phyloP scores from a whole-genome alignment of 2,329 filamentous ascomycete species.

The Aspergillus fischeri region DNA sequence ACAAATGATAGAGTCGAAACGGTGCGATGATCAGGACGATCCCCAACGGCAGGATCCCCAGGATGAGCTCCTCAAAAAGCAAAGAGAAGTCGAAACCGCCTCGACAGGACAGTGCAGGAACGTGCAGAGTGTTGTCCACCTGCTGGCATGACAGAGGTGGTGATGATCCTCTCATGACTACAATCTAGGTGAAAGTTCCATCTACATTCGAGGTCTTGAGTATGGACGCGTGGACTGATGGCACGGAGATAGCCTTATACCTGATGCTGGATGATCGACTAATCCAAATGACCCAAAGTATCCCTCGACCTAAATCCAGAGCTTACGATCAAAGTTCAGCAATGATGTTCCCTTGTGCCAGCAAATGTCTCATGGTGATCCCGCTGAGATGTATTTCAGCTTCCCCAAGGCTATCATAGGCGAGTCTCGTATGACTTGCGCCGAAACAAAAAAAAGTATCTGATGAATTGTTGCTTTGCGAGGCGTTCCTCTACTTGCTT shows the following conservation, averaged over 20 bases:
- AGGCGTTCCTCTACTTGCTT: not conserved
- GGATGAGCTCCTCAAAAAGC: conserved; percentile 43
- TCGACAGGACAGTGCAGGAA: conserved; percentile 32
- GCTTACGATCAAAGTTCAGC: not conserved
- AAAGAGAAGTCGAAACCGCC: conserved; percentile 44
- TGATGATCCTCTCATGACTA: conserved; percentile 26
- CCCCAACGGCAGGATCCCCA: conserved; percentile 34
- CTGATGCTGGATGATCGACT: not conserved
- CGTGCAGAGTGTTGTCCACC: conserved; percentile 33
- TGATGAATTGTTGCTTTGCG: not conserved
- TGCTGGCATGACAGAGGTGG: conserved; percentile 24
- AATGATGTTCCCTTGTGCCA: not conserved
- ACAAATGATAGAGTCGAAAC: conserved; percentile 34
- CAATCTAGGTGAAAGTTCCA: conserved; percentile 9
- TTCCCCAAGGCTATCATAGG: not conserved
- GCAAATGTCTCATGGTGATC: not conserved
- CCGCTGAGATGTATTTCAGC: not conserved
- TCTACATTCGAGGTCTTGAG: conserved; percentile 16
- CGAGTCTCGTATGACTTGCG: not conserved
- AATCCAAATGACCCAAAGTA: not conserved
- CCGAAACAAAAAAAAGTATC: not conserved
- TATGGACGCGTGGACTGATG: conserved; percentile 5
- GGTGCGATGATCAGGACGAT: conserved; percentile 34
- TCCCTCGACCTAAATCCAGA: not conserved
- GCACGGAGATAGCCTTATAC: not conserved